Evolutionary conservation across 2,329 filamentous ascomycete species (phyloP).

Genomic region (Epichloe scottii): DNA sequence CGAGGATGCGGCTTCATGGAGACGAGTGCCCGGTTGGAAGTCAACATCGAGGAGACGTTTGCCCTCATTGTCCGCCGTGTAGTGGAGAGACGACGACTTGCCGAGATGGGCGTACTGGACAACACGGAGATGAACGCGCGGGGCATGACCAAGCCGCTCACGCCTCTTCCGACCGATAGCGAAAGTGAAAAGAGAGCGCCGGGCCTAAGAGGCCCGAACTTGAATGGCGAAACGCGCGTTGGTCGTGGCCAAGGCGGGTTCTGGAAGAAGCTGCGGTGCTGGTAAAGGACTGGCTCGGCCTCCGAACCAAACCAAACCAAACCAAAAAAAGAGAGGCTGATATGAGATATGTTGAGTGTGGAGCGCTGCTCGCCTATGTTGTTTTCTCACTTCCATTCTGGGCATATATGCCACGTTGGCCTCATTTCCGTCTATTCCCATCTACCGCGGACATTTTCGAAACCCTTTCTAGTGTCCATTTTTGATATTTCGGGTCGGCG

Average conservation of each 20-base stretch:
- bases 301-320: too few relatives aligned
- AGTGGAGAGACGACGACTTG: slow-evolving; percentile 40
- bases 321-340: too few relatives aligned
- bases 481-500: neutral
- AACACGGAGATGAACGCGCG: slow-evolving; percentile 32
- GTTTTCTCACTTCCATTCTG: neutral
- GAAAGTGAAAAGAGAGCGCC: slow-evolving; percentile 33
- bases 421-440: too few relatives aligned
- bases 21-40: slow-evolving; percentile 70
- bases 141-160: slow-evolving; percentile 46
- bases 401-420: too few relatives aligned
- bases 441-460: too few relatives aligned
- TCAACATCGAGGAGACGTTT: slow-evolving; percentile 85
- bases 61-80: slow-evolving; percentile 53
- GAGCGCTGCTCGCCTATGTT: neutral
- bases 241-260: slow-evolving; percentile 33
- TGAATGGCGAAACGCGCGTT: slow-evolving; percentile 30
- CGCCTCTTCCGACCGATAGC: slow-evolving; percentile 32
- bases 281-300: slow-evolving; percentile 23
- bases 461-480: too few relatives aligned
- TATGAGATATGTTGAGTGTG: neutral
- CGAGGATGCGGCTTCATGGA: slow-evolving; percentile 79
- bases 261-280: slow-evolving; percentile 44
- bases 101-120: slow-evolving; percentile 32
- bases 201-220: slow-evolving; percentile 30